Evolutionary conservation across 228 moss, liverwort and hornwort genomes (phyloP), one percentile per base, ranked within the genome.

Genomic region (Sphagnum fallax): DNA sequence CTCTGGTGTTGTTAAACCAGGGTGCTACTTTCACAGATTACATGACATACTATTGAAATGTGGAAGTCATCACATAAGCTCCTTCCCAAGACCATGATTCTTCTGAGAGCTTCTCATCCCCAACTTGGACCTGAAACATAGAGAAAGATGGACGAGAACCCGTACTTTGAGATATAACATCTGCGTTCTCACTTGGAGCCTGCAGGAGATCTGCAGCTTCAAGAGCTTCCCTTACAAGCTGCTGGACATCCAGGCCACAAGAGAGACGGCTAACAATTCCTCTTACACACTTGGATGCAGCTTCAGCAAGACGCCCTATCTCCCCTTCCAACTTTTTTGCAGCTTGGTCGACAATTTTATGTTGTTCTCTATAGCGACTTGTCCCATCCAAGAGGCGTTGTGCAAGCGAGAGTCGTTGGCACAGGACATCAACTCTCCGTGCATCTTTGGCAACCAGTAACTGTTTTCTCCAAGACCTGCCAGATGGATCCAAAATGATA

Each of bases 401-500:
- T 8, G 67, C 67, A 51, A 67, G 50, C 4, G 67, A 67, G 13
- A 67, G 67, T 5, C 67, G 67, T 51, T 67, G 67, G 67, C 67
- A 67, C 5, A 67, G 18, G 14, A 53, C 32, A 53, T 67, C 67
- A 8, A 67, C 67, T 3, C 67, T 49, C 67, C 67, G 51, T 51
- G 67, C 67, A 6, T 67, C 67, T n/a, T 67, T 67, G 1, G 67
- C 67, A 12, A 51, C 53, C 67, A 51, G 50, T 9, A 67, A 52
- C 52, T 67, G 67, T 53, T 67, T 67, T n/a, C 53, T 67, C n/a
- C 67, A 67, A 16, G 13, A 51, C 67, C 67, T 67, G 67, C 52
- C 65, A 48, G 16, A 48, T 16, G 32, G 32, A 32, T 2, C 32
- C 32, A 32, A 32, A 32, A 32, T 32, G 32, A 32, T 32, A 32